Conservation (phyloP, 2,329 filamentous ascomycete genomes). For the Fusarium tupiense region DNA sequence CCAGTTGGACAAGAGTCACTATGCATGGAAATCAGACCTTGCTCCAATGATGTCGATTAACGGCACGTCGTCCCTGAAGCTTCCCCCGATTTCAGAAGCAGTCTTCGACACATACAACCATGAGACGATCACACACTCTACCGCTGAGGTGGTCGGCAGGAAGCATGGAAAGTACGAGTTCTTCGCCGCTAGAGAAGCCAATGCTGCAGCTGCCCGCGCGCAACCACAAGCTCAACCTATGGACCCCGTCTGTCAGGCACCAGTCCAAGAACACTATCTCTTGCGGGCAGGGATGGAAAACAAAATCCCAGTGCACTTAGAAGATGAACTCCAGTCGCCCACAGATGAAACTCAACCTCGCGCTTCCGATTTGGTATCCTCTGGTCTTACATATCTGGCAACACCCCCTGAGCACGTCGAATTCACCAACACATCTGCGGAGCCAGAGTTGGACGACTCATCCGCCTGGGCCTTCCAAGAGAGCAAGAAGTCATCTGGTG, state of each 20-base stretch:
- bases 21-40: slow-evolving; percentile 4
- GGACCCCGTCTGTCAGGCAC: background rate
- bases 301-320: background rate
- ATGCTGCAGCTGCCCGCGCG: slow-evolving; percentile 7
- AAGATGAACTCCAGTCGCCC: background rate
- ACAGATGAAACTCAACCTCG: background rate
- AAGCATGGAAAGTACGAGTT: slow-evolving; percentile 52
- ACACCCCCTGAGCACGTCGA: slow-evolving; percentile 13
- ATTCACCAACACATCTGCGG: background rate
- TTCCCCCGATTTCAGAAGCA: slow-evolving; percentile 35
- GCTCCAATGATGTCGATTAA: slow-evolving; percentile 8
- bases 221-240: background rate
- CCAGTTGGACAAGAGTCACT: background rate
- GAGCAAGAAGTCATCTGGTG: slow-evolving; percentile 38
- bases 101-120: background rate
- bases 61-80: background rate
- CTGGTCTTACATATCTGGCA: slow-evolving; percentile 48
- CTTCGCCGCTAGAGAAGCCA: slow-evolving; percentile 53
- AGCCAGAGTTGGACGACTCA: slow-evolving; percentile 39
- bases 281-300: background rate
- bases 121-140: background rate
- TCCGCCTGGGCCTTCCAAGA: slow-evolving; percentile 46
- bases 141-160: slow-evolving; percentile 47
- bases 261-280: background rate
- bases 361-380: slow-evolving; percentile 38